Evolutionary conservation across 2,329 filamentous ascomycete genomes (phyloP).

Genomic region (Orbilia quercus): DNA sequence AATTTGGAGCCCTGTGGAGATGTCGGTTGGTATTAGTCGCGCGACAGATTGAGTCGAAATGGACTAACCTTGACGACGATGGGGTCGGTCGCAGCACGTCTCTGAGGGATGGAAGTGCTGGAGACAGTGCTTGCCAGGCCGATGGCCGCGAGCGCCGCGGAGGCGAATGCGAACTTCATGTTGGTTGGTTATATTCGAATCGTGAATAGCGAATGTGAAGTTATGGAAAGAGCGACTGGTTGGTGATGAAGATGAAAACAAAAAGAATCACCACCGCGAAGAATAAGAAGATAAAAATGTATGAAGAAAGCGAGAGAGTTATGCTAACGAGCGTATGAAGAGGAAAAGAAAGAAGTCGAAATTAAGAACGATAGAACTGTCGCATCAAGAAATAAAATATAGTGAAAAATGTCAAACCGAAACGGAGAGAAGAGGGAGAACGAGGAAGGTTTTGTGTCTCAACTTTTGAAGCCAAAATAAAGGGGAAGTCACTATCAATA

Average conservation of each 20-base stretch:
- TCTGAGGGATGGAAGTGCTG: conserved; percentile 24
- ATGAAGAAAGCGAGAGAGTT: conserved; percentile 58
- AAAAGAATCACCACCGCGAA: conserved; percentile 52
- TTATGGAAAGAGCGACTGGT: conserved; percentile 24
- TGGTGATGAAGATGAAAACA: neutral
- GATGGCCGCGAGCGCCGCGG: conserved; percentile 63
- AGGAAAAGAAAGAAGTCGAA: conserved; percentile 52
- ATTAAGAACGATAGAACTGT: conserved; percentile 16
- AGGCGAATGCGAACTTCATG: conserved; percentile 69
- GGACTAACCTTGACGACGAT: conserved; percentile 66
- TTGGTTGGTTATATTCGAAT: conserved; percentile 58
- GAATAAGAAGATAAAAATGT: conserved; percentile 53
- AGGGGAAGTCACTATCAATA: neutral
- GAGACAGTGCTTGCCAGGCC: conserved; percentile 67
- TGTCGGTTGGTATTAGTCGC: neutral
- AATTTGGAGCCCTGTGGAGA: conserved; percentile 77
- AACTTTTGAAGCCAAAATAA: conserved; percentile 35
- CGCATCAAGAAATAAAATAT: conserved; percentile 45
- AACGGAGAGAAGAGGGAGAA: conserved; percentile 9
- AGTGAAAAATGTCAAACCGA: conserved; percentile 47
- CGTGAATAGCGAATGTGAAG: conserved; percentile 36
- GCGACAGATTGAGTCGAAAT: neutral
- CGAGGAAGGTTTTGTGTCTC: conserved; percentile 25
- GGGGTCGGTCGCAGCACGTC: conserved; percentile 68
- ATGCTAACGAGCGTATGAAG: conserved; percentile 60